phyloP scores from a whole-genome alignment of 805 yeast genomes.

The Candida anglica region DNA sequence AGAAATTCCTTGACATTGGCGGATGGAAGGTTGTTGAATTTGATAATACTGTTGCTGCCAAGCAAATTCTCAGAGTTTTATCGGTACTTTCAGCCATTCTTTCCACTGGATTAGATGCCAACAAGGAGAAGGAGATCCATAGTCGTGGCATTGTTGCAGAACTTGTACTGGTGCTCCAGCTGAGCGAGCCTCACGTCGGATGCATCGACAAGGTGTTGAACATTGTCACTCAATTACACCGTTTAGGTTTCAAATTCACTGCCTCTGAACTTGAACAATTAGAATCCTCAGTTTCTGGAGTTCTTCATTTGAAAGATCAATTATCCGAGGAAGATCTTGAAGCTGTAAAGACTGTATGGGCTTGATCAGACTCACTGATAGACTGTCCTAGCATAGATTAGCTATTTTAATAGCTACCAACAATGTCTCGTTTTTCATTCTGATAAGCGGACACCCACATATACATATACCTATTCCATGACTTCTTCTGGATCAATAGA shows the following conservation, averaged over 20 bases:
- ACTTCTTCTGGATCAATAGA: conserved; percentile 48
- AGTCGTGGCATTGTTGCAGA: conserved; percentile 27
- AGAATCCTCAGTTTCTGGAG: conserved; percentile 27
- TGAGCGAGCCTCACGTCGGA: conserved; percentile 37
- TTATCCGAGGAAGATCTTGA: conserved; percentile 53
- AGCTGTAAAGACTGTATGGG: conserved; percentile 46
- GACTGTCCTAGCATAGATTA: no score
- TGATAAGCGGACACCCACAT: not conserved
- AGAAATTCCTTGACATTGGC: conserved; percentile 46
- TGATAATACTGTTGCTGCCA: conserved; percentile 20
- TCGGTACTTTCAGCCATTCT: conserved; percentile 59
- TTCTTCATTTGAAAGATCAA: conserved; percentile 43
- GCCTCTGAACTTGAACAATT: conserved; percentile 38
- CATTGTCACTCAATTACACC: conserved; percentile 43
- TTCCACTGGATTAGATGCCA: conserved; percentile 45
- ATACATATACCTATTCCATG: conserved; percentile 8
- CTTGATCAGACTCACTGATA: no score
- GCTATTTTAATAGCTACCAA: no score
- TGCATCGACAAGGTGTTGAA: conserved; percentile 56
- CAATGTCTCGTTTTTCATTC: conserved; percentile 3
- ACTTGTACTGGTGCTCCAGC: conserved; percentile 26
- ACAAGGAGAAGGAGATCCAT: conserved; percentile 36
- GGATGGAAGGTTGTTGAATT: conserved; percentile 61
- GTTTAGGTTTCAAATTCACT: conserved; percentile 41
- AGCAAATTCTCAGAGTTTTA: conserved; percentile 48